phyloP scores from a whole-genome alignment of 2,329 filamentous ascomycete species.

The Talaromyces sp. region DNA sequence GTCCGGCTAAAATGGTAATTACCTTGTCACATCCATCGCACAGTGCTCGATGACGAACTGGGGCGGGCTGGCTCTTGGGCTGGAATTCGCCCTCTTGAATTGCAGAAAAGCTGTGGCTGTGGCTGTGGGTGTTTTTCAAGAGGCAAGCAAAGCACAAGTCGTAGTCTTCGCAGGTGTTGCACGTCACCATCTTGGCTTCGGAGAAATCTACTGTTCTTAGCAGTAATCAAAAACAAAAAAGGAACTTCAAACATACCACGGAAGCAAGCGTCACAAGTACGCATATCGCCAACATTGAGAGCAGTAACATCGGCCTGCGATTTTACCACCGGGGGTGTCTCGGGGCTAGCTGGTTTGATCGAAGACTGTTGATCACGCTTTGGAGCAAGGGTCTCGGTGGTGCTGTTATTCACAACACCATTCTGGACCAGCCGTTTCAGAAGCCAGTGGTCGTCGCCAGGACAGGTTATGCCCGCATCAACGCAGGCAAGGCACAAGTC shows the following conservation, averaged over 20 bases:
- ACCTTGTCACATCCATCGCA: constrained; percentile 88
- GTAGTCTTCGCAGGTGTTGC: constrained; percentile 77
- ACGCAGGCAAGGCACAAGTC: constrained; percentile 84
- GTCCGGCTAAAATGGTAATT: constrained; percentile 13
- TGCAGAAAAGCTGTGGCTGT: constrained; percentile 73
- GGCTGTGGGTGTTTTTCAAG: constrained; percentile 69
- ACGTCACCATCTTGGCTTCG: constrained; percentile 79
- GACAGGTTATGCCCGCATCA: constrained; percentile 68
- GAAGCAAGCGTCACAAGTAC: constrained; percentile 62
- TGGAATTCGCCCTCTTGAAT: constrained; percentile 12
- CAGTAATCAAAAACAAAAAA: neutral
- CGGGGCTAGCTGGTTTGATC: neutral
- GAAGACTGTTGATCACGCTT: constrained; percentile 37
- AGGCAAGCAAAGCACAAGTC: constrained; percentile 88
- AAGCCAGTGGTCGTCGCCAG: constrained; percentile 78
- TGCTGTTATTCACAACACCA: constrained; percentile 76
- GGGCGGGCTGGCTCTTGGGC: constrained; percentile 59
- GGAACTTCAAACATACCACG: constrained; percentile 40
- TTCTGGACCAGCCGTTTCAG: constrained; percentile 82
- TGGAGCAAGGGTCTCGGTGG: constrained; percentile 71
- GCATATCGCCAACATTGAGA: constrained; percentile 20
- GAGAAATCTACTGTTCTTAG: constrained; percentile 54
- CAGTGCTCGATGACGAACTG: constrained; percentile 72
- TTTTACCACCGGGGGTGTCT: neutral
- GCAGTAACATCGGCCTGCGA: constrained; percentile 16